phyloP scores from a whole-genome alignment of 1,139 yeast genomes.

The Taphrina wiesneri region DNA sequence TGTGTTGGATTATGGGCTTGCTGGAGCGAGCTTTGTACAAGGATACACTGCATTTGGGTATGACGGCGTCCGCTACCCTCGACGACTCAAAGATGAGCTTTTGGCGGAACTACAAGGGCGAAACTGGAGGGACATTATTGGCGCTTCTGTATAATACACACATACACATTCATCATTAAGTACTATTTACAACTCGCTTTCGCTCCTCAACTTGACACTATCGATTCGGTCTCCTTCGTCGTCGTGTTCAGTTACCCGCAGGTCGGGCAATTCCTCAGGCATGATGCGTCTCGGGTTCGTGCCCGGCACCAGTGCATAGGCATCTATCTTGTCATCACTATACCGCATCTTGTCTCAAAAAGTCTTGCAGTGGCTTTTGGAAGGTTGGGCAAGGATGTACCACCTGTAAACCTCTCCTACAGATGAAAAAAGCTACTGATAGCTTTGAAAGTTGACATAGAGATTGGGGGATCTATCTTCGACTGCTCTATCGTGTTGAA shows the following conservation, averaged over 20 bases:
- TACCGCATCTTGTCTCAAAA: slow-evolving; percentile 9
- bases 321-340: slow-evolving; percentile 8
- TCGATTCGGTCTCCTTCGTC: slow-evolving; percentile 23
- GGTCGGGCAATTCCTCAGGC: slow-evolving; percentile 10
- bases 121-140: slow-evolving; percentile 75
- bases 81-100: slow-evolving; percentile 74
- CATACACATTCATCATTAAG: neutral
- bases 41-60: slow-evolving; percentile 89
- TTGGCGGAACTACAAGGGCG: slow-evolving; percentile 67
- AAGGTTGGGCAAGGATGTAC: no score
- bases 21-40: slow-evolving; percentile 88
- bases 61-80: slow-evolving; percentile 86
- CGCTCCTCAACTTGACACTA: neutral
- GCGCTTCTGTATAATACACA: slow-evolving; percentile 16
- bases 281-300: slow-evolving; percentile 22
- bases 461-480: no score
- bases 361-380: no score
- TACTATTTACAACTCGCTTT: neutral
- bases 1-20: slow-evolving; percentile 85
- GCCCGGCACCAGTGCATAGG: slow-evolving; percentile 17
- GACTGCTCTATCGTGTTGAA: no score
- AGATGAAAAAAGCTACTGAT: no score
- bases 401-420: no score
- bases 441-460: no score
- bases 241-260: slow-evolving; percentile 21